Base-by-base conservation (phyloP, 2,329 filamentous ascomycete species). In the Fusarium dlaminii region DNA sequence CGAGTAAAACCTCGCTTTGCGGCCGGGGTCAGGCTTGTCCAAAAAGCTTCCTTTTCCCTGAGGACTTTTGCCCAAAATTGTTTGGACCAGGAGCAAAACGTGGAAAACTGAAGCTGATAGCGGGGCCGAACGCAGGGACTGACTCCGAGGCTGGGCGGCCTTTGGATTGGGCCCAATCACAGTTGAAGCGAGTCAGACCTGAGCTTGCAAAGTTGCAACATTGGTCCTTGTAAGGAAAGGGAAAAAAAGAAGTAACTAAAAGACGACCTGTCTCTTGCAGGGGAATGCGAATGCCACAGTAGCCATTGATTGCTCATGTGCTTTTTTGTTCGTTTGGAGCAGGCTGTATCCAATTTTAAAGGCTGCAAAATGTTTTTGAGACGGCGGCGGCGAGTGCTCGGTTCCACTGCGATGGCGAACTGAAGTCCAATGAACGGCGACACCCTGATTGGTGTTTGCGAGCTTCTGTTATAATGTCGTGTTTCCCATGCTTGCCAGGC, bases 1-100 rank as follows among this genome's bases (percentile, higher is more conserved):
- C 66, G 70, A 70, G 70, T 61, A 65, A 75, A 59, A 63, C 36
- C 51, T 60, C 48, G 75, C 75, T 77, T 78, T 77, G 76, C 74
- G 74, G 74, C 70, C 68, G 76, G 77, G 74, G 76, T 76, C n/a
- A 77, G 77, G 69, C 78, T 77, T 75, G 64, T 72, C 72, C 66
- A 58, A 48, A 73, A 70, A 54, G 37, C 29, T 42, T 69, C 40
- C 46, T 24, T 49, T 76, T 76, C 69, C 70, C 68, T 66, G 73
- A 66, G 58, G 51, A 42, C 48, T 68, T 68, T 73, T 73, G 69
- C 46, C 58, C 56, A 67, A 67, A 57, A n/a, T 45, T 63, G 34
- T 54, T 49, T 73, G 58, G 63, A 34, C 66, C 42, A 65, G 60
- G 56, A 73, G 66, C 70, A 70, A 66, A 66, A 75, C 64, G 68